Evolutionary conservation across 805 yeast species (phyloP).

Genomic region (Maudiozyma barnettii): DNA sequence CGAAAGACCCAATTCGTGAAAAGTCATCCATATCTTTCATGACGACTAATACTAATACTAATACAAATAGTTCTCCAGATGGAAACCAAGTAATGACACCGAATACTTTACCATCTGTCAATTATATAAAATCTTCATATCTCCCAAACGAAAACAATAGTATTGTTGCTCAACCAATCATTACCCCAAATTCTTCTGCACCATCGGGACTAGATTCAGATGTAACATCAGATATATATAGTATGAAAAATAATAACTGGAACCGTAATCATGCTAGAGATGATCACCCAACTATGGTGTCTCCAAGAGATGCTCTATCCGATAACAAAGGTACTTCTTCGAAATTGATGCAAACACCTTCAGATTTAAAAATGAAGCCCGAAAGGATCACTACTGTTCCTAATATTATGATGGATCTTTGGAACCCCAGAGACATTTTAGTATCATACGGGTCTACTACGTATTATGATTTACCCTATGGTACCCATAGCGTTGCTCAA

Average conservation of each 20-base stretch:
- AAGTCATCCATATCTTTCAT: neutral
- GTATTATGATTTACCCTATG: slow-evolving; percentile 12
- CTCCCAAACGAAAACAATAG: neutral
- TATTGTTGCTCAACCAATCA: neutral
- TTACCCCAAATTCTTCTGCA: neutral
- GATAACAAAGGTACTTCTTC: neutral
- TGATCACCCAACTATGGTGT: neutral
- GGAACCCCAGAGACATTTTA: slow-evolving; percentile 12
- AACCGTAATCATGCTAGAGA: neutral
- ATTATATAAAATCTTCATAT: neutral
- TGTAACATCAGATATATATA: neutral
- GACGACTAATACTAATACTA: neutral
- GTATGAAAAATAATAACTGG: neutral
- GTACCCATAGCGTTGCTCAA: slow-evolving; percentile 11
- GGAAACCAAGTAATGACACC: neutral
- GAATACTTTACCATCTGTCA: neutral
- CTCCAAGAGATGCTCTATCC: neutral
- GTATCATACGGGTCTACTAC: slow-evolving; percentile 12
- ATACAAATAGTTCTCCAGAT: neutral
- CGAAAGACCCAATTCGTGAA: neutral
- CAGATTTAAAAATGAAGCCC: neutral
- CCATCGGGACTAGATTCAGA: neutral
- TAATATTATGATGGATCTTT: slow-evolving; percentile 7
- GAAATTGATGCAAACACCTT: neutral
- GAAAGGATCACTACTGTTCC: neutral